A percentile compares a stretch with the other conserved stretches of the same genome.
These are phyloP conservation scores for Aspergillus incahuasiensis DNA, from an alignment of 495 filamentous ascomycete species.

Conservation along the genomic window DNA sequence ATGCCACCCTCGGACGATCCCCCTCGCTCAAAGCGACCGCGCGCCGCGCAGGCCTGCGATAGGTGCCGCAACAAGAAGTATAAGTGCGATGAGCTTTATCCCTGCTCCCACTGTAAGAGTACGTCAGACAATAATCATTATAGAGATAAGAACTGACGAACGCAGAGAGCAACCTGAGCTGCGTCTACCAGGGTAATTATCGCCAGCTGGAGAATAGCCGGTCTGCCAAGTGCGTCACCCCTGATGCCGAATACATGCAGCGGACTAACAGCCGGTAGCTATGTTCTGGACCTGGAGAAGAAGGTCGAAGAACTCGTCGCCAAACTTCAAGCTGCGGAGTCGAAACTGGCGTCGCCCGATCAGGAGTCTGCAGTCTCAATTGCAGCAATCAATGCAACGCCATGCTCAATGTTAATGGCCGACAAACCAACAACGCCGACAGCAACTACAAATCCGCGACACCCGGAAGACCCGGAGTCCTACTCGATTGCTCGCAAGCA, in stretches of 20 bases:
- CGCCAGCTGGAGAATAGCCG: slow-evolving; percentile 33
- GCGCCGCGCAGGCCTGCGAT: slow-evolving; percentile 39
- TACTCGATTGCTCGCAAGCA: background rate
- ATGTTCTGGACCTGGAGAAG: slow-evolving; percentile 35
- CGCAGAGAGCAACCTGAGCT: slow-evolving; percentile 28
- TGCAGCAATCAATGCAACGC: slow-evolving; percentile 23
- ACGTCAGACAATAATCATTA: background rate
- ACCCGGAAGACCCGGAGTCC: background rate
- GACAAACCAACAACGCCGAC: slow-evolving; percentile 18
- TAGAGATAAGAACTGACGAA: background rate
- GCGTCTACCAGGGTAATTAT: slow-evolving; percentile 37
- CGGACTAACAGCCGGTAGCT: slow-evolving; percentile 17
- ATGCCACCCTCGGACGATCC: slow-evolving; percentile 22
- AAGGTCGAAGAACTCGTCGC: slow-evolving; percentile 33
- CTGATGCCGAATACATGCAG: background rate
- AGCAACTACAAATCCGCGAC: slow-evolving; percentile 16
- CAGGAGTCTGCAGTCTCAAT: background rate
- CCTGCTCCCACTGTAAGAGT: slow-evolving; percentile 41
- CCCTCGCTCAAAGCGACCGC: slow-evolving; percentile 34
- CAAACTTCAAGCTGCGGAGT: slow-evolving; percentile 27
- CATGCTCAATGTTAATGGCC: slow-evolving; percentile 25
- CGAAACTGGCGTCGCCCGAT: slow-evolving; percentile 4
- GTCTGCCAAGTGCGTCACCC: slow-evolving; percentile 28
- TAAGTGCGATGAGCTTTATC: slow-evolving; percentile 42
- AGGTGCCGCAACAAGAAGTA: slow-evolving; percentile 41